phyloP scores from a whole-genome alignment of 129 eudicot species.

The Flaveria bidentis region DNA sequence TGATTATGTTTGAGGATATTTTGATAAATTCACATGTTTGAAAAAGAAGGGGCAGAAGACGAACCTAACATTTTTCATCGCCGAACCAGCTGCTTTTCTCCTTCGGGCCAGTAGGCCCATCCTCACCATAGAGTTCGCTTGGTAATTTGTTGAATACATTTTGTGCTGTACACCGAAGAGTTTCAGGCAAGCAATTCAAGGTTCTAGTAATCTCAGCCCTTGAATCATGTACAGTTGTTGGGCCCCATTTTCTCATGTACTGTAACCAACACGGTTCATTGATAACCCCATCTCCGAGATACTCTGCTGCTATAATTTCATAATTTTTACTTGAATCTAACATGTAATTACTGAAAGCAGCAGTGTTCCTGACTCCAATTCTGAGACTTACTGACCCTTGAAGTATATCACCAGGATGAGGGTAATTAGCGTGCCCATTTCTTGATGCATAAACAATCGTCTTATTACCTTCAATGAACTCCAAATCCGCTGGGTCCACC shows the following conservation, averaged over 20 bases:
- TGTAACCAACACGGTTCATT: constrained; percentile 86
- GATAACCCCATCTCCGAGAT: constrained; percentile 69
- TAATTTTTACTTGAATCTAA: constrained; percentile 71
- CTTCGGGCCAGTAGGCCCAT: constrained; percentile 98
- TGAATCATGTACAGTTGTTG: constrained; percentile 67
- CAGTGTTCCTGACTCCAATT: constrained; percentile 79
- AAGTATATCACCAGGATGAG: constrained; percentile 66
- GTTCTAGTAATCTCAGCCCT: constrained; percentile 61
- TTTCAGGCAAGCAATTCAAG: constrained; percentile 53
- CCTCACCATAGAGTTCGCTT: constrained; percentile 70
- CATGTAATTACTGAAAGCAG: constrained; percentile 47
- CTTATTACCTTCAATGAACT: constrained; percentile 78
- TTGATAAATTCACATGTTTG: constrained; percentile 21
- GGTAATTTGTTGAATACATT: constrained; percentile 59
- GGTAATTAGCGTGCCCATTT: constrained; percentile 82
- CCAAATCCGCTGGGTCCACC: constrained; percentile 66
- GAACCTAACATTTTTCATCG: constrained; percentile 78
- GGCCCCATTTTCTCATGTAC: constrained; percentile 96
- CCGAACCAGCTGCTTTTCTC: constrained; percentile 93
- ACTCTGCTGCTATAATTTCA: constrained; percentile 81
- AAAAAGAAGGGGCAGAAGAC: neutral
- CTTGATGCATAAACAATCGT: constrained; percentile 65
- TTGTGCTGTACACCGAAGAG: constrained; percentile 47
- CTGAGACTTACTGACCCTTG: constrained; percentile 79
- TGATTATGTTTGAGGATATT: constrained; percentile 6